Conservation (phyloP, 192 early-diverging fungal species). For the Diversispora eburnea region DNA sequence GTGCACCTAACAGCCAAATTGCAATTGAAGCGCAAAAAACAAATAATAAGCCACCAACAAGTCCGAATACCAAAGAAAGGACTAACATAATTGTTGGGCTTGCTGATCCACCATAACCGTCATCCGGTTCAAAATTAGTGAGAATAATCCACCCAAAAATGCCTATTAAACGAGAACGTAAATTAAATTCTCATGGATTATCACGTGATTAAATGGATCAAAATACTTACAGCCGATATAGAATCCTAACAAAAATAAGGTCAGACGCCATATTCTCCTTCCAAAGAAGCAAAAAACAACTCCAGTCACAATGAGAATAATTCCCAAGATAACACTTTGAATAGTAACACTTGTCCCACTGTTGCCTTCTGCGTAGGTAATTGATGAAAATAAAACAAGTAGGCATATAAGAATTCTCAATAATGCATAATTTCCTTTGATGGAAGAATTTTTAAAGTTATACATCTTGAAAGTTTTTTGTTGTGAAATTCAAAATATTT, state of each 20-base stretch:
- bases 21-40: conserved; percentile 69
- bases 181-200: background rate
- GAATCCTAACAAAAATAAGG: conserved; percentile 78
- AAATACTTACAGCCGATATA: conserved; percentile 55
- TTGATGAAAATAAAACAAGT: too few relatives aligned
- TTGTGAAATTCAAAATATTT: too few relatives aligned
- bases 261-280: conserved; percentile 57
- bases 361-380: too few relatives aligned
- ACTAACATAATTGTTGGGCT: conserved; percentile 53
- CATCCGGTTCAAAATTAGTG: conserved; percentile 42
- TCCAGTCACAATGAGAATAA: conserved; percentile 61
- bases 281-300: conserved; percentile 70
- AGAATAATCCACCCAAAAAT: conserved; percentile 48
- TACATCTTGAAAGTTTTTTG: too few relatives aligned
- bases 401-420: too few relatives aligned
- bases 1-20: conserved; percentile 70
- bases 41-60: conserved; percentile 62
- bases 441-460: too few relatives aligned
- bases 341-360: conserved; percentile 9
- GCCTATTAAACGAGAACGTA: conserved; percentile 28
- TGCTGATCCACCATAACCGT: conserved; percentile 39
- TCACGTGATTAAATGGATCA: background rate
- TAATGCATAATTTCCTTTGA: too few relatives aligned
- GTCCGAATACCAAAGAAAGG: conserved; percentile 58
- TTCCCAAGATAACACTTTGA: conserved; percentile 46